phyloP scores from a whole-genome alignment of 2,329 filamentous ascomycete genomes.

The Tolypocladium tropicale region DNA sequence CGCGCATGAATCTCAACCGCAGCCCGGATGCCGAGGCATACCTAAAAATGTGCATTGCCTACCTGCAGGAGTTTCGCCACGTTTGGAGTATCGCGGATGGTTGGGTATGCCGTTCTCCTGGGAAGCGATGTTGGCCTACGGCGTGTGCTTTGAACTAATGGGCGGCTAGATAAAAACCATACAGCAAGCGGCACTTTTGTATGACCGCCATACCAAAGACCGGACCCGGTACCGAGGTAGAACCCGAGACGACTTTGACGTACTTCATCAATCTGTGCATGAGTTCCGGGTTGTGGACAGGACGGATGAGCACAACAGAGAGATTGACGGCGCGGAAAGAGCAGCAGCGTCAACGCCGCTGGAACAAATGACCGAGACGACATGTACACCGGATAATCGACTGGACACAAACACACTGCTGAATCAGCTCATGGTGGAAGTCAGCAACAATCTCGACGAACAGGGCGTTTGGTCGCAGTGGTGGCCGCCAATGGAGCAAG shows the following conservation, averaged over 20 bases:
- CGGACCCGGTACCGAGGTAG: slow-evolving; percentile 12
- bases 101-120: slow-evolving; percentile 10
- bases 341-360: not conserved
- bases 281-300: slow-evolving; percentile 19
- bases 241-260: slow-evolving; percentile 16
- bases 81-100: slow-evolving; percentile 19
- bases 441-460: slow-evolving; percentile 15
- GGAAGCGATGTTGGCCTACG: not conserved
- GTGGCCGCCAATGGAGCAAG: slow-evolving; percentile 13
- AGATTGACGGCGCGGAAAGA: slow-evolving; percentile 16
- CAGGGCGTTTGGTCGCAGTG: slow-evolving; percentile 16
- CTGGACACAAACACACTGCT: slow-evolving; percentile 11
- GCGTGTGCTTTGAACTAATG: not conserved
- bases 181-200: slow-evolving; percentile 16
- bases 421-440: slow-evolving; percentile 13
- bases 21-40: slow-evolving; percentile 12
- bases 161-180: slow-evolving; percentile 12
- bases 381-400: not conserved
- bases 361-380: not conserved
- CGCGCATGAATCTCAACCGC: slow-evolving; percentile 27
- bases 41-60: slow-evolving; percentile 14
- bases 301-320: slow-evolving; percentile 18
- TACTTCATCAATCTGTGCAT: slow-evolving; percentile 18
- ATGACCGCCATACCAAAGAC: slow-evolving; percentile 13
- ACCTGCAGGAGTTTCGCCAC: slow-evolving; percentile 15